Conservation (phyloP, 2,329 filamentous ascomycete species). For the Sordariomycetes sp. region DNA sequence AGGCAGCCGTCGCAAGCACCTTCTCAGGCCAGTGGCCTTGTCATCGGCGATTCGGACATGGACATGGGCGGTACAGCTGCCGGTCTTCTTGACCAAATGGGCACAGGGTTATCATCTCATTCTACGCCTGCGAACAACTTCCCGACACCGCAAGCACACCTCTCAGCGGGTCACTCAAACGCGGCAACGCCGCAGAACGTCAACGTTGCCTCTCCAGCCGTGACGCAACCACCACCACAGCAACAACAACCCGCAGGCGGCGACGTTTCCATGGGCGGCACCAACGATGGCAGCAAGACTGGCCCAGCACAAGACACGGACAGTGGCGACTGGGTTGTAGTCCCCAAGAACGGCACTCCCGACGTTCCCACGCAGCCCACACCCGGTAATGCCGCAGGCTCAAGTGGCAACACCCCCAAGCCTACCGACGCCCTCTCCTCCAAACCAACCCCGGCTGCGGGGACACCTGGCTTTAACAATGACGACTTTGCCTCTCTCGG, state of each 20-base stretch:
- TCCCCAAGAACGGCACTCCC: constrained; percentile 51
- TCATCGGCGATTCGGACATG: constrained; percentile 51
- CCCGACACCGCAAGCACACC: constrained; percentile 49
- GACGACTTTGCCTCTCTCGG: constrained; percentile 56
- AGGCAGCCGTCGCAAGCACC: constrained; percentile 44
- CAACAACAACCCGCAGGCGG: constrained; percentile 7
- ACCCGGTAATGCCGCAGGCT: constrained; percentile 8
- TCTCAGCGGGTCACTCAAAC: constrained; percentile 46
- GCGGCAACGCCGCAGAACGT: constrained; percentile 44
- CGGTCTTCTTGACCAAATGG: constrained; percentile 60
- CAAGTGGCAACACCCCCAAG: constrained; percentile 3
- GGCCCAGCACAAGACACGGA: constrained; percentile 41
- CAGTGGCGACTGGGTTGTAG: constrained; percentile 65
- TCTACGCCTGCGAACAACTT: constrained; percentile 54
- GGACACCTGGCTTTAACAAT: constrained; percentile 41
- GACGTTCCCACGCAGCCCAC: not conserved
- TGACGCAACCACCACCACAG: constrained; percentile 10
- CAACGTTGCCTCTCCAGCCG: constrained; percentile 33
- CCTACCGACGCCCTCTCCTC: constrained; percentile 7
- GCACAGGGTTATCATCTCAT: constrained; percentile 48
- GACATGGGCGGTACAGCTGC: constrained; percentile 58
- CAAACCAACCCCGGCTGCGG: constrained; percentile 30
- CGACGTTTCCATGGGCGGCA: constrained; percentile 45
- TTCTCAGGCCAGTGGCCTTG: constrained; percentile 45
- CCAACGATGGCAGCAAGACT: constrained; percentile 27